Percentiles rank a stretch among this genome's conserved stretches.
These are phyloP conservation scores for Triglochin maritima DNA, from an alignment of 106 monocot species.

Conservation along the genomic window DNA sequence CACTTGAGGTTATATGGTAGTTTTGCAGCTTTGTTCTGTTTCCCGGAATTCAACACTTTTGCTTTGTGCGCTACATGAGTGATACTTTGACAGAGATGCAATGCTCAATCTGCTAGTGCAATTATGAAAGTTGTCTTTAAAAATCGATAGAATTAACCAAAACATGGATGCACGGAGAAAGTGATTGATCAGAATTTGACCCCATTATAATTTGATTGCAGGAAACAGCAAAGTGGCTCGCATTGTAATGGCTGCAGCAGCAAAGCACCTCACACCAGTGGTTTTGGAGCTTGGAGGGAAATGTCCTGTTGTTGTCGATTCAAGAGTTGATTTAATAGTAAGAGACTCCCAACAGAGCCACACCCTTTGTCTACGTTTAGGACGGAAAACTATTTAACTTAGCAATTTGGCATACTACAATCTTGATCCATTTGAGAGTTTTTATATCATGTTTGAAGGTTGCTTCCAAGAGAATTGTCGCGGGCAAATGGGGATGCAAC, in stretches of 20 bases:
- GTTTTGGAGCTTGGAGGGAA: slow-evolving; percentile 41
- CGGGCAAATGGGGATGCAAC: slow-evolving; percentile 37
- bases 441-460: neutral
- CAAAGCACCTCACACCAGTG: slow-evolving; percentile 39
- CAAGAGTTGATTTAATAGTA: slow-evolving; percentile 24
- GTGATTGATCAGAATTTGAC: no score
- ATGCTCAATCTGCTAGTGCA: no score
- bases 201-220: slow-evolving; percentile 2
- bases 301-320: slow-evolving; percentile 33
- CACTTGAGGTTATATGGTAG: no score
- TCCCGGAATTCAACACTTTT: no score
- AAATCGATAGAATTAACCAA: no score
- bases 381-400: neutral
- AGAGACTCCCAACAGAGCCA: neutral
- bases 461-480: slow-evolving; percentile 19
- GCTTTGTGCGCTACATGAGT: no score
- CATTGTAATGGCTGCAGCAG: slow-evolving; percentile 33
- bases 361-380: neutral
- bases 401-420: neutral
- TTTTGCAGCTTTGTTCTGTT: no score
- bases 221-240: slow-evolving; percentile 25
- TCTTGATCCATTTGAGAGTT: no score
- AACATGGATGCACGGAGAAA: no score
- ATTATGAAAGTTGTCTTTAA: no score
- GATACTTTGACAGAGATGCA: no score